A percentile compares a stretch with the other conserved stretches of the same genome.
phyloP scores from a whole-genome alignment of 805 yeast genomes.

The Kazachstania psychrophila region DNA sequence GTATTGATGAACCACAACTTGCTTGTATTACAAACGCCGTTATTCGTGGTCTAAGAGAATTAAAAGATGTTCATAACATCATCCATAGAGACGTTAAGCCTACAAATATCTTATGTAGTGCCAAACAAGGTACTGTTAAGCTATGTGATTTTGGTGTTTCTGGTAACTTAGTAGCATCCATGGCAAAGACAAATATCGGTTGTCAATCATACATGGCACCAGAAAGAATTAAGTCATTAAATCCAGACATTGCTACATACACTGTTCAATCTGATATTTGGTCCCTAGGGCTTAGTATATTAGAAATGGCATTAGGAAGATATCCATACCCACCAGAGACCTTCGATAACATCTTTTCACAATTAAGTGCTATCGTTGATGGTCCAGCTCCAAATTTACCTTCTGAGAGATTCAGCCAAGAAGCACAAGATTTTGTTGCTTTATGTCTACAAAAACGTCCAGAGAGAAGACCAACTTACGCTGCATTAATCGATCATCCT shows the following conservation, averaged over 20 bases:
- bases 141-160: conserved; percentile 94
- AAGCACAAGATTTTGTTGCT: conserved; percentile 74
- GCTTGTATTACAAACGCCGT: conserved; percentile 76
- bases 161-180: conserved; percentile 88
- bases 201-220: conserved; percentile 99
- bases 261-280: conserved; percentile 93
- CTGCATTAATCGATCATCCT: conserved; percentile 65
- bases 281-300: conserved; percentile 80
- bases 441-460: conserved; percentile 76
- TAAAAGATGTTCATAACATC: conserved; percentile 84
- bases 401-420: conserved; percentile 48
- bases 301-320: conserved; percentile 82
- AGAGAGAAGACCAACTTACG: conserved; percentile 69
- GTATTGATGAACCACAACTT: conserved; percentile 68
- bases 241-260: conserved; percentile 70
- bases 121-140: conserved; percentile 71
- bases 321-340: conserved; percentile 98
- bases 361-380: conserved; percentile 91
- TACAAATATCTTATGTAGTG: conserved; percentile 78
- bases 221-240: conserved; percentile 72
- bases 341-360: conserved; percentile 80
- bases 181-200: conserved; percentile 93
- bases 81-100: conserved; percentile 97
- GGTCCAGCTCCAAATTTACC: conserved; percentile 85
- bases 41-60: conserved; percentile 67